Evolutionary conservation across 148 eudicot species (phyloP), one percentile per base, ranked within the genome.

Genomic region (Limonium bicolor): DNA sequence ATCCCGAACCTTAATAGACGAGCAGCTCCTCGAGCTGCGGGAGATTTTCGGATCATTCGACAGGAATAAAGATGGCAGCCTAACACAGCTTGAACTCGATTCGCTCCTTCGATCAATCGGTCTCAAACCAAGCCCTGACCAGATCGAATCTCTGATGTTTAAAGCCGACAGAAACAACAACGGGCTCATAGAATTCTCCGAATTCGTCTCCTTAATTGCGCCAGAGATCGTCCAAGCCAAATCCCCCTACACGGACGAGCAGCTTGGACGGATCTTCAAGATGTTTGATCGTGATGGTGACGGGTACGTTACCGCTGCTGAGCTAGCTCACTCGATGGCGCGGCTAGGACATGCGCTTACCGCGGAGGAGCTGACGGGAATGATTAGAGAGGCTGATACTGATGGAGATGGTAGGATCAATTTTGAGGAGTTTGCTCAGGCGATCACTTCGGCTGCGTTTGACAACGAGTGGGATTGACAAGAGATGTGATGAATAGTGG

Each of bases 141-240:
- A 69, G 22, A 4, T 69, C 0, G 74, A 69, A 9, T 54, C 63
- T 1, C 60, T 69, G 0, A 69, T 69, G 9, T 70, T 64, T 17
- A 67, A 70, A 2, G 74, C 74, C 0, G 74, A 69, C 16, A 64
- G 64, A 51, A 69, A 69, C 56, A 69, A 48, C 52, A 69, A 69
- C 3, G 74, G 74, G 1, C 48, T 69, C 56, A 53, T 69, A 2
- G 74, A 69, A n/a, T 69, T 69, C 36, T 69, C 74, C 0, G 74
- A 69, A 43, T 69, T 69, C 48, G 60, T 69, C n/a, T 58, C 74
- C 0, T 27, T 69, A 0, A 70, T 69, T 0, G 50, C 74, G 2
- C 74, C 74, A 5, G 74, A 69, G 40, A 58, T 69, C 14, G 60
- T 69, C 36, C 74, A 70, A n/a, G 46, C 74, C 22, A 69, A 69